Evolutionary conservation across 768 basidiomycete species (phyloP), one percentile per base, ranked within the genome.

Genomic region (Rubroboletus pulcherrimus): DNA sequence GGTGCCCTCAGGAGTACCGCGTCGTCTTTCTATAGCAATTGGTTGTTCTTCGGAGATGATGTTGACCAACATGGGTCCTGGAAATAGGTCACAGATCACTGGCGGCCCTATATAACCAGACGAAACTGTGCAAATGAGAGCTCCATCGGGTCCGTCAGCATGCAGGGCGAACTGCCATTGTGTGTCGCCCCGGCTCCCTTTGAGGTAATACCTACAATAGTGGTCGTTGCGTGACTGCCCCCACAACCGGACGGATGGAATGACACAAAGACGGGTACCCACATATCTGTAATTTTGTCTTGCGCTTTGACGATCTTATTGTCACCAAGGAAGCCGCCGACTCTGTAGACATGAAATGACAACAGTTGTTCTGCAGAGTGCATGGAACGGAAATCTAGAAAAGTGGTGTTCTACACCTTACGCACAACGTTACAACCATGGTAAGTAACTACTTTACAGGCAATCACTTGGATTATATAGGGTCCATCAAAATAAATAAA

Each of bases 341-440:
- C 47, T 38, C 61, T 63, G 55, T 66, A 71, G 33, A 69, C 57
- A 44, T 71, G 68, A 31, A 69, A 50, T 10, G 63, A 67, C 15
- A 60, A 35, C 15, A 39, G 45, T 15, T 43, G 56, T 37, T 53
- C 58, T 15, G 33, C 24, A 30, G 43, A 41, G 5, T 30, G 37
- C 54, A 59, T 62, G 40, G 31, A 39, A 38, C 19, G 24, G 38
- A 37, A 11, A 33, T 40, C 31, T 26, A 10, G 21, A 21, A 21
- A 21, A 21, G 21, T 21, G 21, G 21, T 21, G 21, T 21, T 21
- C 21, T 21, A 21, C 21, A 21, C 21, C 21, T 21, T 21, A 21
- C 21, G 21, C 21, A 21, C 21, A 21, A 21, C 21, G 21, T 21
- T 21, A 21, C 26, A 26, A 26, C 26, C 26, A 26, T 26, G 5